Percentiles rank a stretch among this genome's conserved stretches.
Conservation (phyloP, 495 filamentous ascomycete genomes). For the Penicillium malachiteum region DNA sequence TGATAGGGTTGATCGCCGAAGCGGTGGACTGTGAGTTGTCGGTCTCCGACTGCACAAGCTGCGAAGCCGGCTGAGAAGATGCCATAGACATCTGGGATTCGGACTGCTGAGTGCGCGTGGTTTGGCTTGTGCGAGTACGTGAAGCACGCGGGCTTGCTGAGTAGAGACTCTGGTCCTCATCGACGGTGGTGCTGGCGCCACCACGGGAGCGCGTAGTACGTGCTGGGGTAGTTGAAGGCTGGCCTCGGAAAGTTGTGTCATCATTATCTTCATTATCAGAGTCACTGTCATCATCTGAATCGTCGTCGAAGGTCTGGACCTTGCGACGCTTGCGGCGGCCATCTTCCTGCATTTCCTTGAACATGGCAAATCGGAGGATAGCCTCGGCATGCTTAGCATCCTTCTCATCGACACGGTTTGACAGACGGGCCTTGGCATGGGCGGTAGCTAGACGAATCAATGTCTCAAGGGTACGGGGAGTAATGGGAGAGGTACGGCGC, state of each 20-base stretch:
- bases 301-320: conserved; percentile 48
- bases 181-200: conserved; percentile 30
- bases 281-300: conserved; percentile 44
- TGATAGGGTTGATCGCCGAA: conserved; percentile 48
- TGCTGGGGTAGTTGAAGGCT: conserved; percentile 37
- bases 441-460: conserved; percentile 95
- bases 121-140: conserved; percentile 43
- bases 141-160: conserved; percentile 53
- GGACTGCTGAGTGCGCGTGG: conserved; percentile 38
- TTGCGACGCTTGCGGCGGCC: conserved; percentile 74
- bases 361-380: conserved; percentile 92
- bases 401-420: conserved; percentile 86
- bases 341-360: conserved; percentile 93
- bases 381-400: conserved; percentile 87
- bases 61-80: conserved; percentile 66
- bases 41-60: conserved; percentile 59
- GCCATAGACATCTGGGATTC: conserved; percentile 65
- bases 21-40: conserved; percentile 49
- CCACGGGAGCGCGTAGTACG: conserved; percentile 46
- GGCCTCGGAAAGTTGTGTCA: conserved; percentile 28
- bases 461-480: conserved; percentile 94
- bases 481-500: conserved; percentile 90
- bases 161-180: conserved; percentile 52
- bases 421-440: conserved; percentile 91
- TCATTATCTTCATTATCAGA: conserved; percentile 38